Evolutionary conservation across 108 stramenopile genomes (phyloP), one percentile per base, ranked within the genome.

Genomic region (Fragilariopsis cylindrus): DNA sequence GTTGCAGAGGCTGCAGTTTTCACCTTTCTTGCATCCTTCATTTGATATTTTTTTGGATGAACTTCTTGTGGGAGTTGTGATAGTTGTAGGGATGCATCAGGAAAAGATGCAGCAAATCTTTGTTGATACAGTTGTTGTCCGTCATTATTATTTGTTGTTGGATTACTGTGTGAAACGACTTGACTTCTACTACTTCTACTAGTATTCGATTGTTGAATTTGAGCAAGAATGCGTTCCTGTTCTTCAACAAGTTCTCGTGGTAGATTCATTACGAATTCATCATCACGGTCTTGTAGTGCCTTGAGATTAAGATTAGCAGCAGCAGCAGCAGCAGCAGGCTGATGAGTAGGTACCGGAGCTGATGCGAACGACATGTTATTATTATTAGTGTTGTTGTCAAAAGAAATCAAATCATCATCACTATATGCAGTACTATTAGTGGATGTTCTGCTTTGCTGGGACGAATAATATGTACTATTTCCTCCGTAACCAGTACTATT

Each of bases 11-110:
- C 76, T 9, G 48, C 70, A 13, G 76, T 77, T 19, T 71, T 71
- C 40, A 18, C 41, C 11, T 71, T 71, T 8, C 76, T 70, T 3
- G 62, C 44, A 54, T 77, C 15, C 44, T 77, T 77, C 76, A 78
- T 73, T 11, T 63, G 45, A 7, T 40, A 13, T 7, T 54, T 48
- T 11, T 65, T 12, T 42, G 76, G 76, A 39, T 77, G 76, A 63
- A 77, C 57, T 7, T 60, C 76, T 48, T 77, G 18, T 11, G 45
- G 13, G 76, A 70, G 58, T 77, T 77, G 15, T n/a, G n/a, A 7
- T 70, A 71, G 52, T 12, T 53, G 52, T 12, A 53, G 52, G 52
- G 52, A 53, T 53, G 15, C 52, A n/a, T n/a, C 52, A n/a, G 15
- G 52, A n/a, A 53, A 2, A n/a, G 15, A 53, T 53, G 52, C 15